Conservation (phyloP, 805 yeast species). For the Lipomyces yamanashiensis region DNA sequence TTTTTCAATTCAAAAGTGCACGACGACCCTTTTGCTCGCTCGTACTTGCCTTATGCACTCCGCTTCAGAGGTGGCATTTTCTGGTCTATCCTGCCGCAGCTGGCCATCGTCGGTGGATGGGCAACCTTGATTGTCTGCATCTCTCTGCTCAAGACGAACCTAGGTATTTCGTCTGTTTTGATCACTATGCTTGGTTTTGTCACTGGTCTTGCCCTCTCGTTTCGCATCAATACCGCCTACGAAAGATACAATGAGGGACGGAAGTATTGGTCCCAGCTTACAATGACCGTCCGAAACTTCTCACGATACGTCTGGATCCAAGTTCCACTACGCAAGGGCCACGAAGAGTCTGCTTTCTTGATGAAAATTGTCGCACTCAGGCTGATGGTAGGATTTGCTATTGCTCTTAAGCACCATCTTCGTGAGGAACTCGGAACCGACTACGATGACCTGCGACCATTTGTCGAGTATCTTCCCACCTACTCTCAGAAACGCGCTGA, state of each 20-base stretch:
- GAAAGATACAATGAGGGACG: conserved; percentile 37
- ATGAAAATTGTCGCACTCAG: conserved; percentile 23
- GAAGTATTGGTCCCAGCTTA: conserved; percentile 32
- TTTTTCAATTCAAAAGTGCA: conserved; percentile 32
- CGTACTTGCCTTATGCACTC: conserved; percentile 31
- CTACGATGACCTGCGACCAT: conserved; percentile 33
- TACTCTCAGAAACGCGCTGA: conserved; percentile 29
- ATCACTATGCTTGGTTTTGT: conserved; percentile 37
- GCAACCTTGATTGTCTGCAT: conserved; percentile 25
- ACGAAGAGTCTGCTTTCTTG: conserved; percentile 25
- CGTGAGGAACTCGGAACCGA: conserved; percentile 36
- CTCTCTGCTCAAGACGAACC: conserved; percentile 25
- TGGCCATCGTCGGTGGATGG: conserved; percentile 30
- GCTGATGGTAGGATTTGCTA: conserved; percentile 30
- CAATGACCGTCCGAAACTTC: conserved; percentile 23
- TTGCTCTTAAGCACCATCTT: conserved; percentile 37
- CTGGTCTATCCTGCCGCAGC: conserved; percentile 31
- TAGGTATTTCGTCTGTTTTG: conserved; percentile 30
- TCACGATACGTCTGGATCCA: conserved; percentile 32
- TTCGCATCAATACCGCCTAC: conserved; percentile 35
- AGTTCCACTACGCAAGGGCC: conserved; percentile 29
- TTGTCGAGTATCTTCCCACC: conserved; percentile 35
- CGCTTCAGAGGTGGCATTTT: conserved; percentile 36
- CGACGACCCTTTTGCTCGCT: conserved; percentile 35
- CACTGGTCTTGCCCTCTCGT: conserved; percentile 33